Evolutionary conservation across 2,329 filamentous ascomycete genomes (phyloP), one percentile per base, ranked within the genome.

Genomic region (Colletotrichum sublineola): DNA sequence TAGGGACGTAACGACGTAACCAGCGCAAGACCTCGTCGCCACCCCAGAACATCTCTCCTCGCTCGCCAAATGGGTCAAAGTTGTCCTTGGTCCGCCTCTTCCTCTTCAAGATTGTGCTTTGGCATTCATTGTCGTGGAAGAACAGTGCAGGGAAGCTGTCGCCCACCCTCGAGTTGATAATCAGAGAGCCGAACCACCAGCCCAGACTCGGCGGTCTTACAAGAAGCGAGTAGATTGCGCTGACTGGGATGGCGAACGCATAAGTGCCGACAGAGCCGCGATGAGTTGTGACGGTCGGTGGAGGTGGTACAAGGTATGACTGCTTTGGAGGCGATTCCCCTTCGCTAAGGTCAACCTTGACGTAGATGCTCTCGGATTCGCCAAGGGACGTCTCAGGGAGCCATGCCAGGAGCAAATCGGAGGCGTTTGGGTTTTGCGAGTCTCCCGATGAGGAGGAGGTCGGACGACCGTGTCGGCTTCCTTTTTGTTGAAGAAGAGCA

Each of bases 141-240:
- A 99, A 99, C 1, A 99, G 85, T 0, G 96, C 95, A 0, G 96
- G 96, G 76, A 98, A 97, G 80, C 94, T 96, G 80, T 98, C 95
- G 4, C 97, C 97, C 0, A 93, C 91, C 15, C 93, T 88, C 1
- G 94, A 94, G 80, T 99, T 99, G 84, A 99, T 94, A 69, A 99
- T 92, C 38, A 99, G 84, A 74, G 95, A 97, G 44, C 96, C 96
- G 80, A 97, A 98, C 96, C 96, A 99, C 97, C 96, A 99, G 20
- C 96, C 97, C 9, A 97, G 84, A 80, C 94, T 98, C 6, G 96
- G 97, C 4, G 96, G 96, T 2, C 96, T 91, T 50, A 99, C 92
- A 9, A 97, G 87, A 6, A 99, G 87, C 38, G 94, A 97, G 82
- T 97, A 99, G 73, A 99, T 92, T 75, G 96, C 93, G 75, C 91